Evolutionary conservation across 768 basidiomycete species (phyloP).

Genomic region (Inosperma sp.): DNA sequence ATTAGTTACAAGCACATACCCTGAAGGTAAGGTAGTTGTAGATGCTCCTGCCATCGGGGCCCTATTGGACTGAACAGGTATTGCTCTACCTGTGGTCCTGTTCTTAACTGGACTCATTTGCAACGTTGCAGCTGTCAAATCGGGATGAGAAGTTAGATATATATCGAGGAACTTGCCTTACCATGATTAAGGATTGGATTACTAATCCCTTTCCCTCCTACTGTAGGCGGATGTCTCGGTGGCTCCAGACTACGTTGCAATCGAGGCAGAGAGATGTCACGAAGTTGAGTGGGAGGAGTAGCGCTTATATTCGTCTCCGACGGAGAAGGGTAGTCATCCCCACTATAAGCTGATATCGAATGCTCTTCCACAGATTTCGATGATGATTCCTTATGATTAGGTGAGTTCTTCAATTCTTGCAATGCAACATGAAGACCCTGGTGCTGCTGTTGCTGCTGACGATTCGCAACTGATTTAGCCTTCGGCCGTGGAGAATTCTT

Average conservation of each 20-base stretch:
- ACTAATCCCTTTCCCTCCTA: constrained; percentile 65
- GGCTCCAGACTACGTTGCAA: no score
- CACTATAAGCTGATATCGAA: constrained; percentile 20
- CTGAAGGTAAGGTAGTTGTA: constrained; percentile 51
- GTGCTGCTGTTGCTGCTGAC: constrained; percentile 59
- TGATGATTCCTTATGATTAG: constrained; percentile 37
- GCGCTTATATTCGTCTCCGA: constrained; percentile 27
- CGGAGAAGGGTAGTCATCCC: constrained; percentile 20
- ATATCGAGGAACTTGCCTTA: constrained; percentile 32
- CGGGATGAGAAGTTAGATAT: neutral
- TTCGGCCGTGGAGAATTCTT: constrained; percentile 38
- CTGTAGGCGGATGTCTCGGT: constrained; percentile 37
- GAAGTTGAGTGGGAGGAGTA: constrained; percentile 36
- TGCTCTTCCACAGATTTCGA: constrained; percentile 23
- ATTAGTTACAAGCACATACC: constrained; percentile 41
- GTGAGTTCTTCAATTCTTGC: constrained; percentile 52
- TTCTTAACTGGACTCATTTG: constrained; percentile 75
- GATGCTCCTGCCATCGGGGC: constrained; percentile 24
- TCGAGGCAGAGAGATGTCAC: constrained; percentile 40
- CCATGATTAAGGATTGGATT: constrained; percentile 67
- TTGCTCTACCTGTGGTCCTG: constrained; percentile 56
- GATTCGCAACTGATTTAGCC: constrained; percentile 51
- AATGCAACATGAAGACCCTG: constrained; percentile 72
- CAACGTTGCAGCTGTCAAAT: constrained; percentile 56
- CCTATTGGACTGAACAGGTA: constrained; percentile 45